Base-by-base conservation (phyloP, 176 grass and related monocot genomes). In the Puccinellia tenuiflora region DNA sequence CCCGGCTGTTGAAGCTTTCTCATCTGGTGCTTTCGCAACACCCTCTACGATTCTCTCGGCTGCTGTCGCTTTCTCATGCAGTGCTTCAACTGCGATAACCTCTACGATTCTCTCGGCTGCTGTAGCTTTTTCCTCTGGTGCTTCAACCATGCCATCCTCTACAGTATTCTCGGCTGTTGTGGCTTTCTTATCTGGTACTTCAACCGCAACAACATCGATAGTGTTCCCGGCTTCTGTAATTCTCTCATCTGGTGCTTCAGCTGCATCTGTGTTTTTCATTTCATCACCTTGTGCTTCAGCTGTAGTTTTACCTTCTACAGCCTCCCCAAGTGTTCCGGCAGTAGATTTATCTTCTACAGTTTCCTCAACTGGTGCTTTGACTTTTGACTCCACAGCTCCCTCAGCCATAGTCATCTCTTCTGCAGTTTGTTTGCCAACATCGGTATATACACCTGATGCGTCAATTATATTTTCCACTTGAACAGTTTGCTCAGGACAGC, bases 341-440 rank as follows among this genome's bases (percentile, higher is more conserved):
- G 29, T 31, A 68, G 18, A 9, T 77, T 63, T 60, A 82, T 53
- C 24, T 61, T 81, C 83, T 46, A 76, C 5, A 34, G 16, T 71
- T 50, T 85, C 61, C 42, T 71, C 43, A n/a, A 43, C 18, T 64
- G 53, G 42, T 43, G 59, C 64, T 43, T 61, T 39, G 18, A 28
- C 52, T 62, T 83, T 38, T 38, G 64, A 56, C 17, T 73, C 20
- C 30, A 62, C 64, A 73, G 53, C 48, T 88, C 29, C 54, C 52
- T 45, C 70, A 68, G 29, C 22, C 50, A 83, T 69, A 61, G 30
- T 37, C 77, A 82, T 24, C 68, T 70, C 73, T 83, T 76, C 62
- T 20, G 73, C 22, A 77, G 29, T 69, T 47, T 83, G 48, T 46
- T 40, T 47, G 64, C 28, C 70, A 60, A 47, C 47, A 51, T 47